Conservation (phyloP, 2,329 filamentous ascomycete genomes). For the Aureobasidium namibiae region DNA sequence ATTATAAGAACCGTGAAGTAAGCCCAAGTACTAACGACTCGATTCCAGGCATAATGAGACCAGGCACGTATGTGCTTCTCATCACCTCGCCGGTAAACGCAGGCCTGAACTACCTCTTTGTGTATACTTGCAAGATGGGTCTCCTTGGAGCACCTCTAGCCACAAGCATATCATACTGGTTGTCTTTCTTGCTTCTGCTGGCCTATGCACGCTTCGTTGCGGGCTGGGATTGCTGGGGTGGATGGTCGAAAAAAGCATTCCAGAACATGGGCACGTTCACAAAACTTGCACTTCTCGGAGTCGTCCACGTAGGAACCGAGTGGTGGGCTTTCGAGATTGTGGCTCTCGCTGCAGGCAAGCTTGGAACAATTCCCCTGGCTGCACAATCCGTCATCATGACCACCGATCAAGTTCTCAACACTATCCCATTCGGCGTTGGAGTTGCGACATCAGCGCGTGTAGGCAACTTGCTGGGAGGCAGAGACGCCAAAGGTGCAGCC, state of each 20-base stretch:
- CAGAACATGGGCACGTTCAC: slow-evolving; percentile 63
- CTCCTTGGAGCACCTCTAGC: slow-evolving; percentile 74
- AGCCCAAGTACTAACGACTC: not conserved
- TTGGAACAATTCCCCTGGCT: slow-evolving; percentile 70
- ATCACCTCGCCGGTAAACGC: slow-evolving; percentile 54
- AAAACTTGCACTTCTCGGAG: slow-evolving; percentile 63
- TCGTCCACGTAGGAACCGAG: slow-evolving; percentile 80
- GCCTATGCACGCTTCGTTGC: slow-evolving; percentile 63
- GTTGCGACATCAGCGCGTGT: slow-evolving; percentile 71
- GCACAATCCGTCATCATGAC: slow-evolving; percentile 89
- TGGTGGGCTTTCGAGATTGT: slow-evolving; percentile 96
- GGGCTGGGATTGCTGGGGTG: slow-evolving; percentile 73
- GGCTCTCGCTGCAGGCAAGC: slow-evolving; percentile 68
- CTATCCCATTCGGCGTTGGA: slow-evolving; percentile 78
- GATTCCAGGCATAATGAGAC: slow-evolving; percentile 49
- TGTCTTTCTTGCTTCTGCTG: slow-evolving; percentile 68
- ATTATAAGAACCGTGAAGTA: not conserved
- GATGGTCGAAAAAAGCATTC: slow-evolving; percentile 57
- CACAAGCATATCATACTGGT: slow-evolving; percentile 79
- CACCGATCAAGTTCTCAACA: slow-evolving; percentile 68
- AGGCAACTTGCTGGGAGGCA: slow-evolving; percentile 70
- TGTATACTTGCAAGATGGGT: slow-evolving; percentile 62
- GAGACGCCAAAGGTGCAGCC: slow-evolving; percentile 56
- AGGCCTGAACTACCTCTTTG: slow-evolving; percentile 56
- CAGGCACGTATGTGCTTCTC: slow-evolving; percentile 54